Base-by-base conservation (phyloP, 2,329 filamentous ascomycete genomes). In the Talaromyces sp. region DNA sequence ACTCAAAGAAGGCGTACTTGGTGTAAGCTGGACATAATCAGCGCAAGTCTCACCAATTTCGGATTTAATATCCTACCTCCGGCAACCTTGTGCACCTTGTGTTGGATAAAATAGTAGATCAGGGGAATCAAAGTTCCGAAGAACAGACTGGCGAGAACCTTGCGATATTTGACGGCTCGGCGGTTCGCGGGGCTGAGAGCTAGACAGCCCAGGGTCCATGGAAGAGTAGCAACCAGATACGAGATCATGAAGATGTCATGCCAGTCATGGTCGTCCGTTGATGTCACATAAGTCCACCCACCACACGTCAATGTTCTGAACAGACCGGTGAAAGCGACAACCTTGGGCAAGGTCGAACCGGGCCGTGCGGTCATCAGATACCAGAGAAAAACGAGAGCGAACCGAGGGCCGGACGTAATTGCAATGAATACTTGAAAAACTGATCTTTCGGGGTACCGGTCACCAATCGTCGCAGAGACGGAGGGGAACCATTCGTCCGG, bases 221-320 rank as follows among this genome's bases (percentile, higher is more conserved):
- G 95, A 60, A 99, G 82, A 2, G 95, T 98, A 37, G 92, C 90
- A 52, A 99, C 88, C 62, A 99, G 83, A 77, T 99, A 99, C 14
- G 92, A 96, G 69, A 99, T 97, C 95, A 99, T 99, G 76, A 99
- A 93, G 66, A 98, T 93, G 73, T 99, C 95, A 76, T 99, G 95
- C 93, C 92, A 98, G 77, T 96, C 88, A 77, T 99, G 95, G 75
- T 98, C 92, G 75, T 99, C 95, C 48, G 95, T 99, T 66, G 95
- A 98, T 28, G 95, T 99, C 65, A 99, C 88, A 77, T 98, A 99
- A 60, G 95, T 97, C 93, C 95, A 99, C 64, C 95, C 95, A 69
- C 93, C 95, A 73, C 95, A 99, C 3, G 92, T 96, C 63, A 98
- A 79, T 9, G 93, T 97, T 70, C 95, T 87, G 72, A 98, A 88